Evolutionary conservation across 2,329 filamentous ascomycete genomes (phyloP).

Genomic region (Epichloe bromicola): DNA sequence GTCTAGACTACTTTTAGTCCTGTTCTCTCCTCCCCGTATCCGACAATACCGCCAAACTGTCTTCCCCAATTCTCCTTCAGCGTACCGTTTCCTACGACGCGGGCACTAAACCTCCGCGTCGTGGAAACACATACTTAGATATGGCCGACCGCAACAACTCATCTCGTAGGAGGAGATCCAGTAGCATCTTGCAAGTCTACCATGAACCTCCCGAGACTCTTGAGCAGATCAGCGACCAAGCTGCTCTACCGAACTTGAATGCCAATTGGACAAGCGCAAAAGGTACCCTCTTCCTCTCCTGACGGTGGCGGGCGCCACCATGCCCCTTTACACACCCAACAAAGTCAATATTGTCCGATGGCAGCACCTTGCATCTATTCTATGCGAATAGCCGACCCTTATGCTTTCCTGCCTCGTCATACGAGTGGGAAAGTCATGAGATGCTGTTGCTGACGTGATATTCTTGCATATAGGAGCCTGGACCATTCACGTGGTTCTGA

Average conservation of each 20-base stretch:
- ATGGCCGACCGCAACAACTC: conserved; percentile 50
- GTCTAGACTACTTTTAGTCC: conserved; percentile 3
- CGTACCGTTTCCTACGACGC: conserved; percentile 87
- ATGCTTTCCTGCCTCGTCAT: neutral
- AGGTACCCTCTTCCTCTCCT: conserved; percentile 45
- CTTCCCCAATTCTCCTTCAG: conserved; percentile 74
- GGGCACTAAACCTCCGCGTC: conserved; percentile 55
- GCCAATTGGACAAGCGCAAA: conserved; percentile 99
- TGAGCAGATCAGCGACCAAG: conserved; percentile 95
- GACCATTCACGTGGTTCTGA: conserved; percentile 93
- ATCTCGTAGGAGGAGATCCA: conserved; percentile 81
- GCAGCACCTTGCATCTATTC: neutral
- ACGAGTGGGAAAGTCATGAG: neutral
- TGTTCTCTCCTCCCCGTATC: conserved; percentile 8
- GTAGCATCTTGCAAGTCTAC: conserved; percentile 84
- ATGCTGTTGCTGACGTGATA: neutral
- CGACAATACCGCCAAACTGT: conserved; percentile 84
- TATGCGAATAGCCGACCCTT: neutral
- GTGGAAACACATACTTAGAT: conserved; percentile 45
- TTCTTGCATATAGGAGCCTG: conserved; percentile 59
- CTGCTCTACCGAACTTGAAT: conserved; percentile 86
- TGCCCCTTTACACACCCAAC: neutral
- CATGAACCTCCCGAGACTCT: conserved; percentile 93
- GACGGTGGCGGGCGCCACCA: neutral
- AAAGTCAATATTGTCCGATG: neutral